phyloP scores from a whole-genome alignment of 805 yeast genomes.

The Lipomyces lipofer region DNA sequence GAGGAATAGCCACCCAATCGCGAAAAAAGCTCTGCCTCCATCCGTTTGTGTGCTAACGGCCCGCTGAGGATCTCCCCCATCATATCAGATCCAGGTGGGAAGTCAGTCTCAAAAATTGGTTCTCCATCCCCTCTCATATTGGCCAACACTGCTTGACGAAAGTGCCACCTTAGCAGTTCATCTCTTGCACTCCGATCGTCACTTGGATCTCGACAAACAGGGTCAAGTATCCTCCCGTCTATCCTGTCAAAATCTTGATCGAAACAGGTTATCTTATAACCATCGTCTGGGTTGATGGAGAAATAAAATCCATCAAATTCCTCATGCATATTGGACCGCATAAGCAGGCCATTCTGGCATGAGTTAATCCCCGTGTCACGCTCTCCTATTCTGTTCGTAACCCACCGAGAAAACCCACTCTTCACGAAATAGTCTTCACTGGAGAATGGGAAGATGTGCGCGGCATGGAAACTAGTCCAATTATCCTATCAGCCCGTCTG shows the following conservation, averaged over 20 bases:
- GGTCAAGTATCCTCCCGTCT: slow-evolving; percentile 1
- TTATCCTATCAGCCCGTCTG: background rate
- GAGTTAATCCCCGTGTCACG: background rate
- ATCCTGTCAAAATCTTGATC: background rate
- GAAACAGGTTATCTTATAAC: background rate
- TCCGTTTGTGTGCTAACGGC: no score
- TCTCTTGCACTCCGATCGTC: no score
- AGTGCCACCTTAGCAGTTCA: no score
- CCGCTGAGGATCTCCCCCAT: no score
- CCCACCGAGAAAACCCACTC: background rate
- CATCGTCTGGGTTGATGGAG: background rate
- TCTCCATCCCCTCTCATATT: no score
- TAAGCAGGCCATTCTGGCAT: background rate
- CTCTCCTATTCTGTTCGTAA: background rate
- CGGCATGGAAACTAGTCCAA: background rate
- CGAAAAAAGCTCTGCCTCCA: no score
- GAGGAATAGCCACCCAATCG: no score
- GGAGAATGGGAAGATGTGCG: no score
- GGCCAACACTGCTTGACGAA: no score
- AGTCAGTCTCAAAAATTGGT: no score
- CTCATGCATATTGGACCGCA: background rate
- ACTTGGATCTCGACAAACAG: background rate
- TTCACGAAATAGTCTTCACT: background rate
- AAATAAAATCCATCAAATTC: background rate
- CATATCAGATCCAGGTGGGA: no score